Evolutionary conservation across 2,329 filamentous ascomycete species (phyloP), one percentile per base, ranked within the genome.

Genomic region (Microsporum ferrugineum): DNA sequence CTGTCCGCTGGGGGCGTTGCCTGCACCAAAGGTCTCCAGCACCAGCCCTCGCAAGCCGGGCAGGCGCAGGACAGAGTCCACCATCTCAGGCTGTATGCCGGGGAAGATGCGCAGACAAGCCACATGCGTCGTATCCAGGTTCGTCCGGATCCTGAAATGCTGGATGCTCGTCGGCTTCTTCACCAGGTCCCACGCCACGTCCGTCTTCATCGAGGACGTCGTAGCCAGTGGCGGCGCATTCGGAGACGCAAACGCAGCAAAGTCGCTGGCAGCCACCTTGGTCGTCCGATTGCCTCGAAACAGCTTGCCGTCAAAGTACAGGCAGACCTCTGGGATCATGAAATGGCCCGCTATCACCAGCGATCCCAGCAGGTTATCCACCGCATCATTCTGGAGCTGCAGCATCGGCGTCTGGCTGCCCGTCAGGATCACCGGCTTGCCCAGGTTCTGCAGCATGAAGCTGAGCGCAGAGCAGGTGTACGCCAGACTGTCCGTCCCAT

Each of bases 281-380:
- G 89, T 94, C 7, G 88, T 86, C 63, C 91, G 81, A 74, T 95
- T 96, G 14, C 91, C 91, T 31, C 91, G 85, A 76, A 91, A 95
- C 23, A 96, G 82, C 66, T 86, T 89, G 76, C 95, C 88, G 74
- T 94, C 89, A 80, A 96, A 96, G 78, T 95, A 96, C 39, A 96
- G 81, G 71, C 89, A 91, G 59, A 96, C 91, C 72, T 96, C 91
- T 0, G 91, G 91, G 62, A 96, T 89, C 77, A 90, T 88, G 71
- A 95, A 95, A 63, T 94, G 94, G 38, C 90, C 90, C 2, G 91
- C 91, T 61, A 96, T 87, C 70, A 96, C 90, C 69, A 96, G 81
- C 1, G 89, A 91, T 23, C 89, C 89, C 3, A 96, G 82, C 10
- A 96, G 81, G 69, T 96, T 96, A 76, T 95, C 91, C 41, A 91